Evolutionary conservation across 441 rosid genomes (phyloP), one percentile per base, ranked within the genome.

Genomic region (Viola pubescens): DNA sequence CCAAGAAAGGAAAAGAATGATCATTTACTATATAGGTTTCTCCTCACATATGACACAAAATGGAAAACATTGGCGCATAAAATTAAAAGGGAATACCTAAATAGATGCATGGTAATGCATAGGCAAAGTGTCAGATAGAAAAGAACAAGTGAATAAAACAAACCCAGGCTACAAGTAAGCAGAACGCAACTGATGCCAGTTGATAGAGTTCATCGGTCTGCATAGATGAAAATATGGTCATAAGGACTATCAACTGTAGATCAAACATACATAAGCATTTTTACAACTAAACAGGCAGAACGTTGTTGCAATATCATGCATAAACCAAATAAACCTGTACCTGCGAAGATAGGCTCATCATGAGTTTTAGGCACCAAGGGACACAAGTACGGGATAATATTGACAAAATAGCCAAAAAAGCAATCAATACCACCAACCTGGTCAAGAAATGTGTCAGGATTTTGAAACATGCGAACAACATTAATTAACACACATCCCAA

Each of bases 181-280:
- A 89, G 82, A 91, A 91, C 3, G 98, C 96, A 37, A 91, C 96
- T 3, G 87, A 67, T 9, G 98, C 96, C 74, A 91, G 74, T 70
- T 88, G 98, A 75, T 91, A 91, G 70, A 91, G 96, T 71, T 91
- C 98, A 62, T 91, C 87, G 61, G 98, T 91, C 98, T 91, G 94
- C 75, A 77, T 19, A 69, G 69, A 54, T 56, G 53, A 69, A 58
- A 67, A 62, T 43, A 37, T 0, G 19, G 70, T 70, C 55, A 67
- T 64, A 61, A 51, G 64, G 16, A 71, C 40, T 26, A 59, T 11
- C 16, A 12, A 54, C 54, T 16, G 55, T 52, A 65, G 51, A 61
- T 37, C 34, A 54, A 16, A 7, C 50, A 5, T 34, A 47, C 4
- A 43, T 6, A 39, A 12, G 10, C 16, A 59, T 14, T 37, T 34